Conservation (phyloP, 495 filamentous ascomycete genomes). For the Daldinia childiae region DNA sequence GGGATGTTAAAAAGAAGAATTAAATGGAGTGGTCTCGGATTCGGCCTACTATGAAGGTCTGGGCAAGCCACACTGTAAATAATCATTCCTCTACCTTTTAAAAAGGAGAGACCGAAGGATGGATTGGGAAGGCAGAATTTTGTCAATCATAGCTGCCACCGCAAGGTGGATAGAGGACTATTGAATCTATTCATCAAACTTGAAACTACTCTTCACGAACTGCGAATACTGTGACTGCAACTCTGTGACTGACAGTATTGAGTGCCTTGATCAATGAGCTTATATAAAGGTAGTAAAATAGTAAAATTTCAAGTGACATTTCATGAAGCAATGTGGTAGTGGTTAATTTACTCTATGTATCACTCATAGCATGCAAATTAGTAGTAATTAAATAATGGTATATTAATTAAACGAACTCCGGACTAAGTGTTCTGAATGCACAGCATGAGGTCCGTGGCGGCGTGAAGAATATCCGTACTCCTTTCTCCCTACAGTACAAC, state of each 20-base stretch:
- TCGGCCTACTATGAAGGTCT: constrained; percentile 21
- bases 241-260: background rate
- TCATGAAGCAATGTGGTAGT: too few relatives aligned
- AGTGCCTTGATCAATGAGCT: background rate
- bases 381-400: background rate
- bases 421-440: background rate
- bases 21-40: constrained; percentile 33
- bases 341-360: background rate
- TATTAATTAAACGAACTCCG: background rate
- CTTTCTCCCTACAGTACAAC: background rate
- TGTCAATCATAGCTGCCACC: constrained; percentile 40
- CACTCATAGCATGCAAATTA: background rate
- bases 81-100: constrained; percentile 19
- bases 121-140: constrained; percentile 28
- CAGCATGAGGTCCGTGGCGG: background rate
- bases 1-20: constrained; percentile 41
- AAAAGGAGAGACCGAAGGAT: constrained; percentile 23
- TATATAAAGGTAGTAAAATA: background rate
- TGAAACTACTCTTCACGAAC: background rate
- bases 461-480: background rate
- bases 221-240: background rate
- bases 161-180: constrained; percentile 50
- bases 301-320: too few relatives aligned
- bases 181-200: constrained; percentile 54
- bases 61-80: constrained; percentile 41